A percentile compares a stretch with the other conserved stretches of the same genome.
phyloP scores from a whole-genome alignment of 106 monocot species.

The Acorus gramineus region DNA sequence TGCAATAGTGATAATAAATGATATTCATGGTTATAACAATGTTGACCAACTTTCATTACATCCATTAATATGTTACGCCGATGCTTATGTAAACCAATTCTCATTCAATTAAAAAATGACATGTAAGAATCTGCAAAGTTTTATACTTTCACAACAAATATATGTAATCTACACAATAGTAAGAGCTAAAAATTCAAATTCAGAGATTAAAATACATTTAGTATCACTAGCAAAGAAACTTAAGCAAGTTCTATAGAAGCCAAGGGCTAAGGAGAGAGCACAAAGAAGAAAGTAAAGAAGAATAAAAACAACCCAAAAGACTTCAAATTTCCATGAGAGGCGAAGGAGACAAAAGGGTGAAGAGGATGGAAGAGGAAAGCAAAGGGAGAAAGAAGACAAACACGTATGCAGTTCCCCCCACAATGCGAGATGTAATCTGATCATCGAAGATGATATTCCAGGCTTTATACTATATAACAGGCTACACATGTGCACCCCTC shows the following conservation, averaged over 20 bases:
- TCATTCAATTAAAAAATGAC: background rate
- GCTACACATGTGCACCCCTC: constrained; percentile 7
- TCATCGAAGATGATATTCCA: constrained; percentile 35
- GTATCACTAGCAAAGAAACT: background rate
- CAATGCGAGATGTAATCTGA: constrained; percentile 16
- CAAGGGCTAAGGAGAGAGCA: background rate
- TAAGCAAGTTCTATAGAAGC: background rate
- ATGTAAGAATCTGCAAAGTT: background rate
- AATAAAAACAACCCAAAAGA: background rate
- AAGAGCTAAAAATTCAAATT: background rate
- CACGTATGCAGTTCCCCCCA: constrained; percentile 42
- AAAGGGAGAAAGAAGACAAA: constrained; percentile 34
- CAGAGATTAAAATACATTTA: background rate
- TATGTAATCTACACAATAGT: background rate
- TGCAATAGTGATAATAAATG: too few relatives aligned
- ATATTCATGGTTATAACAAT: too few relatives aligned
- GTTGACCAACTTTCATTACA: too few relatives aligned
- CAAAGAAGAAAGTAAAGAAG: background rate
- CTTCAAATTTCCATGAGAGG: constrained; percentile 7
- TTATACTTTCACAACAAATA: background rate
- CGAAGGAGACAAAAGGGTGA: constrained; percentile 11
- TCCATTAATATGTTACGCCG: too few relatives aligned
- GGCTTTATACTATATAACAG: constrained; percentile 18
- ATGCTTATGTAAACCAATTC: too few relatives aligned
- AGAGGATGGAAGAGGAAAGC: constrained; percentile 13